A percentile compares a stretch with the other conserved stretches of the same genome.
These are phyloP conservation scores for Blastocystis sp. DNA, from an alignment of 352 stramenopile genomes.

Conservation along the genomic window DNA sequence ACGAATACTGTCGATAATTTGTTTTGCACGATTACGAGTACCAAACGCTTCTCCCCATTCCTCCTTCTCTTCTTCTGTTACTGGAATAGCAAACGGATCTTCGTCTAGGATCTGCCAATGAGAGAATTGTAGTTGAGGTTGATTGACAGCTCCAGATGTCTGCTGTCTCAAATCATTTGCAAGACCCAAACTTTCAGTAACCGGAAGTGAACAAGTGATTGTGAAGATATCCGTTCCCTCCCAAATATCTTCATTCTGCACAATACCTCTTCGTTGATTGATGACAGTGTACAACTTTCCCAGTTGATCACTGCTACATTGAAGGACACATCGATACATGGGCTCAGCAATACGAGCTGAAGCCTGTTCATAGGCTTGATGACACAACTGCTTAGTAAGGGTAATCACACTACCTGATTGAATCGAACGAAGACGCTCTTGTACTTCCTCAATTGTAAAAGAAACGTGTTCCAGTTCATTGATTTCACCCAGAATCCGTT, in stretches of 20 bases:
- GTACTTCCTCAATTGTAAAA: neutral
- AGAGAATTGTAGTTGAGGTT: slow-evolving; percentile 86
- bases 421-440: neutral
- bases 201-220: slow-evolving; percentile 82
- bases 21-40: slow-evolving; percentile 79
- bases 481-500: neutral
- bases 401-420: slow-evolving; percentile 48
- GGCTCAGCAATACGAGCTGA: slow-evolving; percentile 55
- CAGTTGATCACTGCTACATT: slow-evolving; percentile 75
- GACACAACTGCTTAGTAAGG: slow-evolving; percentile 21
- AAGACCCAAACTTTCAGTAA: slow-evolving; percentile 85
- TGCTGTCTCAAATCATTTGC: slow-evolving; percentile 83
- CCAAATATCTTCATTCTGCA: slow-evolving; percentile 76
- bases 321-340: slow-evolving; percentile 62
- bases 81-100: slow-evolving; percentile 90
- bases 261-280: slow-evolving; percentile 81
- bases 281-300: slow-evolving; percentile 86
- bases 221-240: slow-evolving; percentile 86
- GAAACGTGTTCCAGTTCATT: neutral
- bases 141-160: slow-evolving; percentile 85
- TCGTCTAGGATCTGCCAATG: slow-evolving; percentile 85
- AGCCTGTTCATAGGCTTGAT: slow-evolving; percentile 17
- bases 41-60: slow-evolving; percentile 83
- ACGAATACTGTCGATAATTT: slow-evolving; percentile 84
- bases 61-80: slow-evolving; percentile 86